These are phyloP conservation scores for Mycena haematopus DNA, from an alignment of 768 basidiomycete genomes.

Conservation along the genomic window DNA sequence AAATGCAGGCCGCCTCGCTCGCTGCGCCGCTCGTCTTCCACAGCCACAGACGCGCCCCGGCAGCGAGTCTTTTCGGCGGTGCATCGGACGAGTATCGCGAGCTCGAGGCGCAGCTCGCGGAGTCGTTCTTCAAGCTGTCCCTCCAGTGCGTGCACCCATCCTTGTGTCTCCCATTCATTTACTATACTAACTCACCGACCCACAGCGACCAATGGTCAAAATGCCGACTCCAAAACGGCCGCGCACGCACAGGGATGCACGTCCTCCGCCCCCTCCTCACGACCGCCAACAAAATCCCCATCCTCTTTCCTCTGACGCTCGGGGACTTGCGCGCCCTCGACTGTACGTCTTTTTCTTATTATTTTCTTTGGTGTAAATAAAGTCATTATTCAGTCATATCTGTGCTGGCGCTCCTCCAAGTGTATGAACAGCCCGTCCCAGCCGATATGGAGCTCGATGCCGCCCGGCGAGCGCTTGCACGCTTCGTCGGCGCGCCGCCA, in stretches of 20 bases:
- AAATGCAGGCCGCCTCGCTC: conserved; percentile 16
- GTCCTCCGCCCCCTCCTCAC: conserved; percentile 22
- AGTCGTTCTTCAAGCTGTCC: conserved; percentile 18
- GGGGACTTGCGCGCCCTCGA: conserved; percentile 12
- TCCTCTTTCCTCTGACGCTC: conserved; percentile 19
- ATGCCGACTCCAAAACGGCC: conserved; percentile 23
- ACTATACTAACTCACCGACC: background rate
- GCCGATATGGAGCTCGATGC: conserved; percentile 13
- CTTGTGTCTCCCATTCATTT: background rate
- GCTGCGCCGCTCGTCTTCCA: conserved; percentile 9
- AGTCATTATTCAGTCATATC: background rate
- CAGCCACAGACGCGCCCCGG: background rate
- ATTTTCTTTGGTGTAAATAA: background rate
- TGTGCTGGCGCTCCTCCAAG: conserved; percentile 11
- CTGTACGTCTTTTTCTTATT: background rate
- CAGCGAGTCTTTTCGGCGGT: conserved; percentile 5
- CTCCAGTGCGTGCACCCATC: conserved; percentile 19
- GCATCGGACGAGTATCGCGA: conserved; percentile 11
- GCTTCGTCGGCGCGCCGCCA: conserved; percentile 23
- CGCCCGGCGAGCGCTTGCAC: conserved; percentile 13
- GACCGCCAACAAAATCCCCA: conserved; percentile 10
- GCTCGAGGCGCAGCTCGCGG: conserved; percentile 20
- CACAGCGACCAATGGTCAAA: conserved; percentile 24
- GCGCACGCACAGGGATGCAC: conserved; percentile 8
- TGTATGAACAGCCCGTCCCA: conserved; percentile 15